Percentiles rank a stretch among this genome's conserved stretches.
phyloP scores from a whole-genome alignment of 768 basidiomycete genomes.

The Pleurotus citrinopileatus region DNA sequence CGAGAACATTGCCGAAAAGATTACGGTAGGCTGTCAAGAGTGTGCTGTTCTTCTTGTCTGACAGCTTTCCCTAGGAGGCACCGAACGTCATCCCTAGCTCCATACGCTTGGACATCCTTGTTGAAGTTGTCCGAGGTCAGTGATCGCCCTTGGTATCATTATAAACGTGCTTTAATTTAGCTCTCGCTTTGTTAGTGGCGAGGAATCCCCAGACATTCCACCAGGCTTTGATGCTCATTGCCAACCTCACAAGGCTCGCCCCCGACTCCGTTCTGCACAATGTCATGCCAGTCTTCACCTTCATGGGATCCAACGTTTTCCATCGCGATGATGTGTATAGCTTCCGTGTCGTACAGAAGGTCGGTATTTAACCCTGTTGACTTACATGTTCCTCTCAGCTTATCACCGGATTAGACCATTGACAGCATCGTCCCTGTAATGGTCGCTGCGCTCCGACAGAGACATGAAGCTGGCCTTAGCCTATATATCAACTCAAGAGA shows the following conservation, averaged over 20 bases:
- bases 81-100: constrained; percentile 52
- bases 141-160: constrained; percentile 12
- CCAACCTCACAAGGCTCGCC: constrained; percentile 76
- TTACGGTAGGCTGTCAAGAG: too few species aligned
- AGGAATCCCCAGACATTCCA: constrained; percentile 94
- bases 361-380: constrained; percentile 24
- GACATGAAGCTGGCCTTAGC: constrained; percentile 50
- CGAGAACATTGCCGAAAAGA: constrained; percentile 56
- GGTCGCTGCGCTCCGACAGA: constrained; percentile 70
- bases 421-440: constrained; percentile 94
- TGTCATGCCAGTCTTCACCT: constrained; percentile 98
- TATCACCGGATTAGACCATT: constrained; percentile 60
- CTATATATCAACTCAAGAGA: constrained; percentile 72
- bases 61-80: constrained; percentile 33
- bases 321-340: constrained; percentile 95
- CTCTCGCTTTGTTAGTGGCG: constrained; percentile 50
- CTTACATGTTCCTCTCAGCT: not conserved
- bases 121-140: constrained; percentile 82
- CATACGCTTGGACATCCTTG: constrained; percentile 79
- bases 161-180: constrained; percentile 1
- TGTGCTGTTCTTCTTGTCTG: constrained; percentile 14
- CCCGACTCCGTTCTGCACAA: constrained; percentile 93
- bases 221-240: constrained; percentile 85
- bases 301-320: constrained; percentile 98
- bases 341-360: constrained; percentile 93